phyloP scores from a whole-genome alignment of 495 filamentous ascomycete species.

The Lasiosphaeria ovina region DNA sequence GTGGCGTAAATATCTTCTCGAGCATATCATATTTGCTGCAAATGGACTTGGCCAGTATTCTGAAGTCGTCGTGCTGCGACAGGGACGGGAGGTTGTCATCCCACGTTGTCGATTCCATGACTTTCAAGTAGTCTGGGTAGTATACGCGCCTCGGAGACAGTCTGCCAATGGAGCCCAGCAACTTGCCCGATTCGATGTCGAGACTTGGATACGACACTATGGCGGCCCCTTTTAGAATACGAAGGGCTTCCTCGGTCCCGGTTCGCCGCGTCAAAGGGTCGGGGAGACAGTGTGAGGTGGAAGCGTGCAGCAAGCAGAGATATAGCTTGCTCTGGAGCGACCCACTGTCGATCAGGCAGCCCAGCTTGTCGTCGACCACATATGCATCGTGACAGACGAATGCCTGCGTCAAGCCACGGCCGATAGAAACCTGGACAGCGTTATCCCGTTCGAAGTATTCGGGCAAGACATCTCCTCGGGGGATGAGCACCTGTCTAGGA shows the following conservation, averaged over 20 bases:
- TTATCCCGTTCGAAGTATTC: background rate
- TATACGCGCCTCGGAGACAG: constrained; percentile 48
- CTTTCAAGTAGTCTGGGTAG: constrained; percentile 24
- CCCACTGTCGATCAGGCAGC: constrained; percentile 49
- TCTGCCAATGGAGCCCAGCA: constrained; percentile 46
- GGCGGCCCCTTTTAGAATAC: constrained; percentile 48
- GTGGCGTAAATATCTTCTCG: constrained; percentile 24
- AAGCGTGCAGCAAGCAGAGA: constrained; percentile 58
- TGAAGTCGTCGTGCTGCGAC: constrained; percentile 53
- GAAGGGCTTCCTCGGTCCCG: constrained; percentile 61
- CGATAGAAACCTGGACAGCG: constrained; percentile 48
- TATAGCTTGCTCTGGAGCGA: constrained; percentile 54
- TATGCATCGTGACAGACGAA: constrained; percentile 38
- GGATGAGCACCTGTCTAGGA: constrained; percentile 50
- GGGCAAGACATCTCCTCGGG: constrained; percentile 40
- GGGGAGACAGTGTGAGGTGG: constrained; percentile 57
- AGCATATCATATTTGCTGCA: constrained; percentile 35
- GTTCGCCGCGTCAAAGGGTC: constrained; percentile 58
- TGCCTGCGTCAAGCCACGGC: constrained; percentile 1
- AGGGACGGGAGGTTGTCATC: constrained; percentile 34
- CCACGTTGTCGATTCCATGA: constrained; percentile 34
- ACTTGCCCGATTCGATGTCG: constrained; percentile 32
- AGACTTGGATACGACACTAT: constrained; percentile 51
- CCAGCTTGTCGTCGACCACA: constrained; percentile 48
- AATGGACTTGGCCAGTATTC: constrained; percentile 37